These are phyloP conservation scores for Carex pumila DNA, from an alignment of 176 grass and related monocot species.

Conservation along the genomic window DNA sequence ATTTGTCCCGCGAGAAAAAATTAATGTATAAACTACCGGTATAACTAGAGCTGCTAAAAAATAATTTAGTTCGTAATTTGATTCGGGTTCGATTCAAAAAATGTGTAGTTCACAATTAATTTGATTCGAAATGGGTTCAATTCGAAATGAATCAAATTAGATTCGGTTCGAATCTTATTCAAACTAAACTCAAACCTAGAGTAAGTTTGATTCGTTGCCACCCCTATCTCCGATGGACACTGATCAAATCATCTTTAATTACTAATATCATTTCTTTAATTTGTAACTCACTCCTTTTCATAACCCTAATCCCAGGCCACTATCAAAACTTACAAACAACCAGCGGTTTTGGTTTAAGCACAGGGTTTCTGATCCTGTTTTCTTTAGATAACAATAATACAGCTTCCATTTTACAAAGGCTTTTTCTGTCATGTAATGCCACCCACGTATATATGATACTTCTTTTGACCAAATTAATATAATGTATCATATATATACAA, in stretches of 20 bases:
- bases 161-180: no score
- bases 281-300: background rate
- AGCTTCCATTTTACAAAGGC: background rate
- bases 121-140: no score
- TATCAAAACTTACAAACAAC: constrained; percentile 13
- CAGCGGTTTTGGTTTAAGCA: background rate
- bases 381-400: background rate
- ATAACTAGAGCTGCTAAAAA: no score
- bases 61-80: no score
- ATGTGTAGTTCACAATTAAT: no score
- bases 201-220: no score
- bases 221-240: background rate
- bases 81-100: no score
- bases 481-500: background rate
- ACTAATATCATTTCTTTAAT: background rate
- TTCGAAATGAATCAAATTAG: no score
- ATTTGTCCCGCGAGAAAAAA: no score
- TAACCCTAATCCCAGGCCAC: background rate
- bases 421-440: background rate
- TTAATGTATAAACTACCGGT: no score
- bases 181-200: no score
- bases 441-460: background rate
- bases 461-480: background rate
- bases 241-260: background rate
- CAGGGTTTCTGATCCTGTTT: background rate